Evolutionary conservation across 2,329 filamentous ascomycete genomes (phyloP).

Genomic region (Talaromyces sp.): DNA sequence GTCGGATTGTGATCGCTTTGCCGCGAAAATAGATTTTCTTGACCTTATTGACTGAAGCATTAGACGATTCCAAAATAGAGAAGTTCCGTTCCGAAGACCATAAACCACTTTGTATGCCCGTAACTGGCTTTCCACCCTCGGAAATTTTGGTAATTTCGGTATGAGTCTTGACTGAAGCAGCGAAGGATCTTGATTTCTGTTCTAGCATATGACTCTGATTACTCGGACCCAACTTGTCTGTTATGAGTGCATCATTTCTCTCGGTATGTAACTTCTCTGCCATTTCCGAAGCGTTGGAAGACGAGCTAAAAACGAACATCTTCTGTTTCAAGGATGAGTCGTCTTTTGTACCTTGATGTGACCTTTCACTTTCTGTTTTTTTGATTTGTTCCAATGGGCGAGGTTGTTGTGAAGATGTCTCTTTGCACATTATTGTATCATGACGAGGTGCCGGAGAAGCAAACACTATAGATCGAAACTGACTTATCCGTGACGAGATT

Average conservation of each 20-base stretch:
- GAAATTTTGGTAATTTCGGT: background rate
- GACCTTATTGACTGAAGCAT: background rate
- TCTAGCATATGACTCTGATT: background rate
- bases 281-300: background rate
- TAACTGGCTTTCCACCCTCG: background rate
- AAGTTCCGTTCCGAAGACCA: background rate
- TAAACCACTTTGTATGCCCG: background rate
- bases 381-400: background rate
- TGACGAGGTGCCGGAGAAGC: background rate
- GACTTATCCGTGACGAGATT: conserved; percentile 1
- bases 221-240: background rate
- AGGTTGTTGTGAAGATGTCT: background rate
- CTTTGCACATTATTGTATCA: background rate
- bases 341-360: background rate
- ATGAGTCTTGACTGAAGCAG: background rate
- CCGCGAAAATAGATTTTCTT: background rate
- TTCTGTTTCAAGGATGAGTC: background rate
- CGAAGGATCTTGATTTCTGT: background rate
- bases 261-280: background rate
- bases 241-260: background rate
- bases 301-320: background rate
- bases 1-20: background rate
- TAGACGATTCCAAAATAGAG: background rate
- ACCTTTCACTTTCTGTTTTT: background rate
- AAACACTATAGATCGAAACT: background rate